These are phyloP conservation scores for Penicillium janthinellum DNA, from an alignment of 2,329 filamentous ascomycete genomes.

Conservation along the genomic window DNA sequence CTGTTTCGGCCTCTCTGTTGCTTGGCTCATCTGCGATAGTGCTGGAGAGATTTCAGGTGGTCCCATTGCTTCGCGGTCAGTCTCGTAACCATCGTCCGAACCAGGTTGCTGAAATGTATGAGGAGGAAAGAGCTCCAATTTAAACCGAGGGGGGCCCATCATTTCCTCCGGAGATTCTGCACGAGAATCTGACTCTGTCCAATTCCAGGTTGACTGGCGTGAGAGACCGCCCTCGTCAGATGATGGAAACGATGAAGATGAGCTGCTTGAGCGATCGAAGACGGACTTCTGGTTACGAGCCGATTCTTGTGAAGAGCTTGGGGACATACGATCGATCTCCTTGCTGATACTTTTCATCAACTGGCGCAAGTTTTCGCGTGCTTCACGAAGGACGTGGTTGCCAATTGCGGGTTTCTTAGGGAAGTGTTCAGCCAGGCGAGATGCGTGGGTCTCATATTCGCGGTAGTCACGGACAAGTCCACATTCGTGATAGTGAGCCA, in stretches of 20 bases:
- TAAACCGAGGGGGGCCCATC: constrained; percentile 26
- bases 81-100: constrained; percentile 37
- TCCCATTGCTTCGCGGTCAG: constrained; percentile 35
- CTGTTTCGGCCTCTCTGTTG: constrained; percentile 31
- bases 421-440: constrained; percentile 43
- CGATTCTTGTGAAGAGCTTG: constrained; percentile 44
- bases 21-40: constrained; percentile 35
- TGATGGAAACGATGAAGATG: constrained; percentile 47
- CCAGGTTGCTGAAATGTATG: constrained; percentile 35
- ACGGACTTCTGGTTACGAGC: constrained; percentile 45
- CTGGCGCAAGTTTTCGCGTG: constrained; percentile 38
- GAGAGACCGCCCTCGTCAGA: constrained; percentile 39
- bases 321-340: constrained; percentile 48
- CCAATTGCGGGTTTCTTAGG: constrained; percentile 35
- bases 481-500: constrained; percentile 39
- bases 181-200: constrained; percentile 32
- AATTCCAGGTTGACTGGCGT: constrained; percentile 37
- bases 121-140: constrained; percentile 36
- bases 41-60: constrained; percentile 30
- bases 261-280: constrained; percentile 51
- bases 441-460: constrained; percentile 51
- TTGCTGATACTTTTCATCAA: constrained; percentile 40
- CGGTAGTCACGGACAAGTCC: constrained; percentile 50
- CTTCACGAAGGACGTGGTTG: constrained; percentile 31
- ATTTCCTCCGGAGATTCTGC: constrained; percentile 42